Evolutionary conservation across 2,329 filamentous ascomycete genomes (phyloP).

Genomic region (Trichothecium sympodiale): DNA sequence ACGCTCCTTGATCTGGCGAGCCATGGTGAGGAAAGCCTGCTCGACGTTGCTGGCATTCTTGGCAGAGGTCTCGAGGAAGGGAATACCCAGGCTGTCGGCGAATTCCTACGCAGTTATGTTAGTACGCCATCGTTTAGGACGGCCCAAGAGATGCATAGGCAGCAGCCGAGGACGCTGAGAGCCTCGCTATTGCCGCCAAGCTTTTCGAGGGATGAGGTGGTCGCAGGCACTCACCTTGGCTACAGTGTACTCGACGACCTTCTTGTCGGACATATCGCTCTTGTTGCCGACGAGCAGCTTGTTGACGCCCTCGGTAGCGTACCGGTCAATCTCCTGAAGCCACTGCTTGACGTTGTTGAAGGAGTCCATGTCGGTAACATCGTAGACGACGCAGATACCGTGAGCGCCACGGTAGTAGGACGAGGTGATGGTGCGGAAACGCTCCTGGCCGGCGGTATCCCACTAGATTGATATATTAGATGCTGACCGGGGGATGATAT

Average conservation of each 20-base stretch:
- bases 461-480: constrained; percentile 49
- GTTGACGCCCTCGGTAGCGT: constrained; percentile 98
- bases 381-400: constrained; percentile 99
- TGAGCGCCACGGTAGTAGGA: constrained; percentile 99
- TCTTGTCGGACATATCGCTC: constrained; percentile 99
- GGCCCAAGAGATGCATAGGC: background rate
- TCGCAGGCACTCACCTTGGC: constrained; percentile 68
- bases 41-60: constrained; percentile 99
- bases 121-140: constrained; percentile 1
- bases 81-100: constrained; percentile 95
- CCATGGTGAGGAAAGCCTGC: constrained; percentile 99
- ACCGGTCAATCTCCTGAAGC: constrained; percentile 98
- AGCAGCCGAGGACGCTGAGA: constrained; percentile 6
- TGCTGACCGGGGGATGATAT: constrained; percentile 1
- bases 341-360: constrained; percentile 99
- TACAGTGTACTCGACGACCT: constrained; percentile 98
- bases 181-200: background rate
- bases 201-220: background rate
- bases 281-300: constrained; percentile 99
- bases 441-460: constrained; percentile 98
- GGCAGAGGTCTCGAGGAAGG: constrained; percentile 98
- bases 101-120: constrained; percentile 59
- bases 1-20: constrained; percentile 98
- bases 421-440: constrained; percentile 98
- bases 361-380: constrained; percentile 99